A percentile compares a stretch with the other conserved stretches of the same genome.
Evolutionary conservation across 768 basidiomycete species (phyloP).

Genomic region (Boletus rufocinnamomeus): DNA sequence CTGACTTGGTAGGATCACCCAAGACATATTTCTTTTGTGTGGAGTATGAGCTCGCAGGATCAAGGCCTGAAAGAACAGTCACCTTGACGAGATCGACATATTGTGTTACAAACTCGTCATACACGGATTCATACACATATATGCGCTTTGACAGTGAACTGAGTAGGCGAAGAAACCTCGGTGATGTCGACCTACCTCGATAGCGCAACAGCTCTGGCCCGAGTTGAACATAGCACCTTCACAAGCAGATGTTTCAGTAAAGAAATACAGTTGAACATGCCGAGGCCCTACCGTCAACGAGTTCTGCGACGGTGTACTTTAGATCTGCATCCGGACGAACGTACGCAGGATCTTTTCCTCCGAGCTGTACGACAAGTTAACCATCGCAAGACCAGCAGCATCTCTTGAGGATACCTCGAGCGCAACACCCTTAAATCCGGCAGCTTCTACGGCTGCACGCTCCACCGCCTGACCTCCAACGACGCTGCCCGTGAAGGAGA

Average conservation of each 20-base stretch:
- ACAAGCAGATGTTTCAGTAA: neutral
- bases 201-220: slow-evolving; percentile 93
- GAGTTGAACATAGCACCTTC: slow-evolving; percentile 94
- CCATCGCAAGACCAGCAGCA: neutral
- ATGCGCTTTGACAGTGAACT: slow-evolving; percentile 59
- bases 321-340: slow-evolving; percentile 86
- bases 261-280: neutral
- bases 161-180: neutral
- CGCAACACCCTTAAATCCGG: slow-evolving; percentile 83
- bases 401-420: slow-evolving; percentile 60
- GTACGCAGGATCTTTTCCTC: slow-evolving; percentile 98
- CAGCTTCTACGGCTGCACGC: slow-evolving; percentile 61
- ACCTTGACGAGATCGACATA: slow-evolving; percentile 79
- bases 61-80: neutral
- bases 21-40: slow-evolving; percentile 68
- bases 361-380: slow-evolving; percentile 58
- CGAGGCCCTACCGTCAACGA: slow-evolving; percentile 75
- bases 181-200: slow-evolving; percentile 62
- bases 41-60: neutral
- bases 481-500: slow-evolving; percentile 92
- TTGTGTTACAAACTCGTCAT: slow-evolving; percentile 73
- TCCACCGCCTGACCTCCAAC: slow-evolving; percentile 73
- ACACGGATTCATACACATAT: slow-evolving; percentile 87
- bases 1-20: slow-evolving; percentile 76
- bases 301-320: slow-evolving; percentile 76